Evolutionary conservation across 495 filamentous ascomycete species (phyloP), one percentile per base, ranked within the genome.

Genomic region (Podospora conica): DNA sequence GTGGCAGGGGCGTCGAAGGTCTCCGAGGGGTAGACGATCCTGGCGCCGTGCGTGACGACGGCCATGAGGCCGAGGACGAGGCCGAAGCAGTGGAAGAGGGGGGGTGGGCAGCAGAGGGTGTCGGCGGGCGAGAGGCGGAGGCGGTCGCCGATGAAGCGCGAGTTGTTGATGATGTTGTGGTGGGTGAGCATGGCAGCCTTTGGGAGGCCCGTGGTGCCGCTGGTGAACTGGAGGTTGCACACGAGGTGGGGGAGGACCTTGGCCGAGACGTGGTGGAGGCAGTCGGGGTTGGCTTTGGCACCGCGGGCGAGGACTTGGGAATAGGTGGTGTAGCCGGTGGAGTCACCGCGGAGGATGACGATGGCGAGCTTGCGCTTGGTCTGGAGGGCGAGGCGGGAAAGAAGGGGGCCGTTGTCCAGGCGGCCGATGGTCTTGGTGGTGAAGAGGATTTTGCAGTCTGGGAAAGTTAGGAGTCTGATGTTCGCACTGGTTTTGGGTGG

Each of bases 181-280:
- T 91, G 88, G 1, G 88, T 90, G 63, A 91, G 78, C 87, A 90
- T 90, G n/a, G 87, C 87, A 4, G 88, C 88, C 68, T 91, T 90
- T 53, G 88, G 88, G 25, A 84, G 83, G 3, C 88, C 88, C 0
- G 88, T 91, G 18, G 87, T 88, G 24, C 88, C 88, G 71, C 85
- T 88, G 53, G 88, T 90, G 76, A 88, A 91, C 68, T 90, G 88
- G 25, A 91, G 77, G 67, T 89, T 90, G 73, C 84, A 88, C 8
- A 90, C 86, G 65, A 89, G 83, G 62, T 84, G 80, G 4, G 86
- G 82, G 25, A 82, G 80, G 22, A 89, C 77, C 61, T 80, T 79
- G 27, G 75, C 67, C 61, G 81, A 72, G 55, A 72, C 70, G 5
- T 69, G 67, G 57, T 77, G 70, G 9, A 81, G 73, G 9, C 67